Base-by-base conservation (phyloP, 306 rosid species). In the Cajanus cajan region DNA sequence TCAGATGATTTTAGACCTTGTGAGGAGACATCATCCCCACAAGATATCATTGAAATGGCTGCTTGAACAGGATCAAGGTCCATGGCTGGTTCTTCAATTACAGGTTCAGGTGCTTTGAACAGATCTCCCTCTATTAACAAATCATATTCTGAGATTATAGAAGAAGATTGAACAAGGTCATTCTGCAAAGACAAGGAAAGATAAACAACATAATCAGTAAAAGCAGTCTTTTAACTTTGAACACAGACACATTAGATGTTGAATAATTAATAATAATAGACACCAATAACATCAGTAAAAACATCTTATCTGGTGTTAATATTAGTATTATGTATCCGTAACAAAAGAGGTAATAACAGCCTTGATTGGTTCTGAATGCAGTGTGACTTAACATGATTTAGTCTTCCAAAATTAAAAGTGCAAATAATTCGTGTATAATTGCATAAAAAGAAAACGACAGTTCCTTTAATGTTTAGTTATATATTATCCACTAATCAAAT, bases 91-190 rank as follows among this genome's bases (percentile, higher is more conserved):
- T 94, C 98, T 82, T 89, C 94, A 0, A 92, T 74, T 31, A 94
- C 87, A 8, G 91, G 90, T 76, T 92, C 97, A 0, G 98, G 98
- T 52, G 98, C 98, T 74, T 92, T 90, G 85, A 94, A 94, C 59
- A 94, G 81, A 85, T 94, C 98, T 24, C 98, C 97, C 66, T 94
- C 97, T 55, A 83, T 92, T 63, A 88, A 91, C 84, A 89, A 78
- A 83, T 92, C 97, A 76, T 87, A 94, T 61, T 94, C 97, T 22
- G 87, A 87, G 61, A 94, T 89, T 76, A 83, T 86, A 64, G 90
- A 89, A 58, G 90, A 88, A 51, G 87, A 50, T 71, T 85, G 94
- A 61, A 73, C 68, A 54, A 85, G 55, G 88, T 85, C 86, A 69
- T 81, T 85, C 97, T 94, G 90, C 82, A 72, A 47, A 40, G 7